Conservation (phyloP, 2,329 filamentous ascomycete genomes). For the Fusarium abutilonis region DNA sequence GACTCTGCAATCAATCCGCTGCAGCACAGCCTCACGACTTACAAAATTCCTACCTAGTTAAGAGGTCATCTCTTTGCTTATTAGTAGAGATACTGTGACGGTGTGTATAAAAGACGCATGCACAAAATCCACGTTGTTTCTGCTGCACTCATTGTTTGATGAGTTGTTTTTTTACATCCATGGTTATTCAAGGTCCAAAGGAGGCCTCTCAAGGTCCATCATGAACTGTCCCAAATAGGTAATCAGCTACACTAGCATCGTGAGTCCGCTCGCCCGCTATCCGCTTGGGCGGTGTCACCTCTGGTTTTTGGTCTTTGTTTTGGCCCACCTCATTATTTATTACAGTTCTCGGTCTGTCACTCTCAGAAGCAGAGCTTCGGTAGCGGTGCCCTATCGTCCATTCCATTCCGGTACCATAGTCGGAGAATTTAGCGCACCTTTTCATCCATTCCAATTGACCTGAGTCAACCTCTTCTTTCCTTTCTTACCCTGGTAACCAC, state of each 20-base stretch:
- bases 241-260: slow-evolving; percentile 28
- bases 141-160: slow-evolving; percentile 6
- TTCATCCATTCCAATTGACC: slow-evolving; percentile 21
- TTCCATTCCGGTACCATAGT: slow-evolving; percentile 1
- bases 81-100: too few species aligned
- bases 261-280: slow-evolving; percentile 13
- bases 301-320: background rate
- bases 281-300: slow-evolving; percentile 2
- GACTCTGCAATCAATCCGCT: slow-evolving; percentile 8
- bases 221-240: slow-evolving; percentile 24
- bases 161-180: slow-evolving; percentile 32
- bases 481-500: slow-evolving; percentile 14
- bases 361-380: background rate
- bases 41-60: slow-evolving; percentile 13
- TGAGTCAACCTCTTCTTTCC: background rate
- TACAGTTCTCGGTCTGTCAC: background rate
- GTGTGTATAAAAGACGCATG: background rate
- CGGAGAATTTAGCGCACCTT: slow-evolving; percentile 16
- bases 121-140: background rate
- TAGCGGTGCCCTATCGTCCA: background rate
- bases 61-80: too few species aligned
- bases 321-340: slow-evolving; percentile 7
- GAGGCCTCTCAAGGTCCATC: slow-evolving; percentile 31
- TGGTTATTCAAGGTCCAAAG: background rate
- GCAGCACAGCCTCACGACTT: slow-evolving; percentile 31